These are phyloP conservation scores for Aspergillus sclerotioniger DNA, from an alignment of 495 filamentous ascomycete genomes.

Conservation along the genomic window DNA sequence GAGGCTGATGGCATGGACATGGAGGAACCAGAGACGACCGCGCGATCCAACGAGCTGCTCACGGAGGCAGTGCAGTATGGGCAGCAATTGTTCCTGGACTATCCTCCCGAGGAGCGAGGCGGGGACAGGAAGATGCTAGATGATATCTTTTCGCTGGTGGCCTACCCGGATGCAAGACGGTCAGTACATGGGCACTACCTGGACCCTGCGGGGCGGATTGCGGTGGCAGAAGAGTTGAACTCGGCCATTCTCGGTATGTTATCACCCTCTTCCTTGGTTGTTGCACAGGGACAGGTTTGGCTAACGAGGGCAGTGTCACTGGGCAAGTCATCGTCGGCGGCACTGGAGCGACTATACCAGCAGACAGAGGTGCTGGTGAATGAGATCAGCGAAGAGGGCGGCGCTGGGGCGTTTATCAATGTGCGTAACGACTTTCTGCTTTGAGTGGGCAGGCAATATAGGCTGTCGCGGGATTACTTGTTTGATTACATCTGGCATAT, in stretches of 20 bases:
- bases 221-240: conserved; percentile 92
- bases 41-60: conserved; percentile 55
- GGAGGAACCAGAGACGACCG: conserved; percentile 37
- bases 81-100: conserved; percentile 72
- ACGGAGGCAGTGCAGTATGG: conserved; percentile 77
- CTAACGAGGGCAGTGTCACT: conserved; percentile 64
- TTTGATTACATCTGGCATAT: background rate
- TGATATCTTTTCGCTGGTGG: conserved; percentile 86
- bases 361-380: conserved; percentile 85
- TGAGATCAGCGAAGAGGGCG: conserved; percentile 77
- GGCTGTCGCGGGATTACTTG: conserved; percentile 13
- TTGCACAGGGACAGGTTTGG: conserved; percentile 6
- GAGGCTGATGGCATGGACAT: conserved; percentile 56
- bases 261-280: conserved; percentile 5
- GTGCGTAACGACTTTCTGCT: conserved; percentile 63
- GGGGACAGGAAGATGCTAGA: conserved; percentile 72
- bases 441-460: conserved; percentile 15
- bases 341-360: conserved; percentile 80
- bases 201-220: conserved; percentile 69
- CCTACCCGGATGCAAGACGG: conserved; percentile 76
- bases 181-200: conserved; percentile 74
- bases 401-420: conserved; percentile 84
- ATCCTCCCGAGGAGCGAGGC: conserved; percentile 61
- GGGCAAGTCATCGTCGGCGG: conserved; percentile 84
- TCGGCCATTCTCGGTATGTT: conserved; percentile 81